phyloP scores from a whole-genome alignment of 2,329 filamentous ascomycete genomes.

The Epicoccum nigrum region DNA sequence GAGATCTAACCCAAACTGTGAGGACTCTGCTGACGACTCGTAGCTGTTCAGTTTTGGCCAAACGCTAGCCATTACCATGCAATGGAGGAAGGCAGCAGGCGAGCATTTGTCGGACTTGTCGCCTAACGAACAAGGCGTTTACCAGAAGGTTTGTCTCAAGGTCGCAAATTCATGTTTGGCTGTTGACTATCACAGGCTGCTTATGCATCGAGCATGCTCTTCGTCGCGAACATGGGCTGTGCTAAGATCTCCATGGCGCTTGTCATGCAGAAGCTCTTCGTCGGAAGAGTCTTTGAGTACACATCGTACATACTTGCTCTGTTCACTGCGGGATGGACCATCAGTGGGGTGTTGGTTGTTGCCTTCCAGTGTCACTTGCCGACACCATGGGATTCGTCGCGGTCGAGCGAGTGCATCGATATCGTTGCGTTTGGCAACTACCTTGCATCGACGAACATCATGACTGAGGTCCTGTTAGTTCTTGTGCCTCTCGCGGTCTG shows the following conservation, averaged over 20 bases:
- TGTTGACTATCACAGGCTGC: slow-evolving; percentile 28
- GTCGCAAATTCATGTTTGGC: too few relatives aligned
- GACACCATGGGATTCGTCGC: slow-evolving; percentile 25
- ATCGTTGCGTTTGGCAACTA: slow-evolving; percentile 36
- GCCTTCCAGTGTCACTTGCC: slow-evolving; percentile 34
- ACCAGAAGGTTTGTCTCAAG: slow-evolving; percentile 27
- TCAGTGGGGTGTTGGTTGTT: slow-evolving; percentile 32
- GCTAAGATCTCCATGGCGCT: slow-evolving; percentile 34
- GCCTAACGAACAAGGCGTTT: slow-evolving; percentile 16
- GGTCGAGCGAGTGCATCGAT: slow-evolving; percentile 27
- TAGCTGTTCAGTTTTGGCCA: slow-evolving; percentile 40
- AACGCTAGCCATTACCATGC: slow-evolving; percentile 33
- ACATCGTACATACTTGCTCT: slow-evolving; percentile 25
- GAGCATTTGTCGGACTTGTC: slow-evolving; percentile 20
- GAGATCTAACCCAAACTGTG: not conserved
- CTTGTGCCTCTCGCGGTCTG: slow-evolving; percentile 37
- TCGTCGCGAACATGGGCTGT: slow-evolving; percentile 41
- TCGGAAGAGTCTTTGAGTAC: slow-evolving; percentile 23
- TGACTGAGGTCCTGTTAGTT: slow-evolving; percentile 34
- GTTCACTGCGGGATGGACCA: slow-evolving; percentile 33
- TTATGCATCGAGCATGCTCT: slow-evolving; percentile 34
- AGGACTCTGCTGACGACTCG: not conserved
- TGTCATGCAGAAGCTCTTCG: slow-evolving; percentile 29
- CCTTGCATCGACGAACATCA: slow-evolving; percentile 35
- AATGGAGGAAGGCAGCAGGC: slow-evolving; percentile 29